Evolutionary conservation across 164 flowering plant species (phyloP).

Genomic region (Stephania japonica): DNA sequence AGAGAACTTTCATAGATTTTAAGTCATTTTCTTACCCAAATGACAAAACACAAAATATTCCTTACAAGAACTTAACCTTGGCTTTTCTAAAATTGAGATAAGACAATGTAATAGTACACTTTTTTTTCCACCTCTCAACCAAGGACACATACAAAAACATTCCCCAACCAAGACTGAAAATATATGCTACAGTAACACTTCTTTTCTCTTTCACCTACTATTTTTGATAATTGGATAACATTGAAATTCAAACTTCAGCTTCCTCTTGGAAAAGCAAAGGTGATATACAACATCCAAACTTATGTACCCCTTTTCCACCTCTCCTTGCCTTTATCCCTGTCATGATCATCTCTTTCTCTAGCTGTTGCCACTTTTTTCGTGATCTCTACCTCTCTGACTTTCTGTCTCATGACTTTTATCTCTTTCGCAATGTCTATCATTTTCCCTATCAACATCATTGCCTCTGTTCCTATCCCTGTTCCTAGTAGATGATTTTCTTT

Average conservation of each 20-base stretch:
- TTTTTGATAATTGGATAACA: slow-evolving; percentile 6
- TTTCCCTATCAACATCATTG: slow-evolving; percentile 39
- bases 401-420: slow-evolving; percentile 42
- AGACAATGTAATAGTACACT: too few species aligned
- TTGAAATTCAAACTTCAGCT: neutral
- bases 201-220: neutral
- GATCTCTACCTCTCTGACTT: slow-evolving; percentile 38
- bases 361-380: slow-evolving; percentile 48
- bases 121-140: too few species aligned
- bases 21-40: neutral
- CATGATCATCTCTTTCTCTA: slow-evolving; percentile 48
- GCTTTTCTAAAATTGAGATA: too few species aligned
- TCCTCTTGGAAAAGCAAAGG: neutral
- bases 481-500: too few species aligned
- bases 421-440: slow-evolving; percentile 49
- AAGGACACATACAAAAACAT: too few species aligned
- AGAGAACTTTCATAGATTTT: neutral
- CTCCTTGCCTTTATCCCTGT: slow-evolving; percentile 36
- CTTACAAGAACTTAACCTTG: too few species aligned
- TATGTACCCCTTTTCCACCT: slow-evolving; percentile 50
- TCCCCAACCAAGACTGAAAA: too few species aligned
- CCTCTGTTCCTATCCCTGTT: slow-evolving; percentile 53
- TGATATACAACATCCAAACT: slow-evolving; percentile 2
- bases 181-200: neutral
- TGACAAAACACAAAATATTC: too few species aligned